Conservation (phyloP, 805 yeast genomes). For the Nakazawaea ernobii region DNA sequence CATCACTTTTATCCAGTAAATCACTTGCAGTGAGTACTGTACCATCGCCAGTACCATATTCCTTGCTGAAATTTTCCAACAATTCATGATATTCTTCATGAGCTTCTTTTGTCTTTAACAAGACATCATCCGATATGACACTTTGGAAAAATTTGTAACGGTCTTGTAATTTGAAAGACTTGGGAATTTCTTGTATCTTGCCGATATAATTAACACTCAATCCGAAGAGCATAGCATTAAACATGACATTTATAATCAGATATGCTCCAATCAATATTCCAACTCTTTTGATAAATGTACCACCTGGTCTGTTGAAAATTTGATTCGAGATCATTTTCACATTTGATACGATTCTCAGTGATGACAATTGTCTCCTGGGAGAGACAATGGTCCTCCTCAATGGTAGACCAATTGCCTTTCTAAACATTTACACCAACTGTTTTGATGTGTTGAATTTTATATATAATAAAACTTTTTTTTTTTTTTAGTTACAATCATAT, state of each 20-base stretch:
- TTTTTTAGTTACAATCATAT: no score
- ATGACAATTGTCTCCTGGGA: background rate
- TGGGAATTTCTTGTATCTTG: constrained; percentile 21
- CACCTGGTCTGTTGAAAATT: constrained; percentile 24
- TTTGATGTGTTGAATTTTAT: background rate
- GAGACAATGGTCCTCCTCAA: background rate
- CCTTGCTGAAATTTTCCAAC: constrained; percentile 23
- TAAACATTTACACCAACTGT: background rate
- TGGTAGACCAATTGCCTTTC: background rate
- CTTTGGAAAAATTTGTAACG: constrained; percentile 28
- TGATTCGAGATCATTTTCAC: constrained; percentile 1
- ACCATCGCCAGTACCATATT: constrained; percentile 13
- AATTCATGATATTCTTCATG: constrained; percentile 26
- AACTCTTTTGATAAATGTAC: constrained; percentile 38
- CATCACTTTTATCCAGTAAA: constrained; percentile 20
- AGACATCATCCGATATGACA: constrained; percentile 31
- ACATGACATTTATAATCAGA: constrained; percentile 30
- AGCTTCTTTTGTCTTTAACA: constrained; percentile 26
- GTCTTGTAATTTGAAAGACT: constrained; percentile 22
- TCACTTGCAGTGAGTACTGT: constrained; percentile 18
- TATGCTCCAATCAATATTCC: constrained; percentile 36
- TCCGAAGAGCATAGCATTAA: constrained; percentile 27
- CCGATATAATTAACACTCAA: constrained; percentile 25
- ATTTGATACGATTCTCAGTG: constrained; percentile 1
- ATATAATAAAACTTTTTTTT: no score